Base-by-base conservation (phyloP, 306 rosid genomes). In the Biancaea sappan region DNA sequence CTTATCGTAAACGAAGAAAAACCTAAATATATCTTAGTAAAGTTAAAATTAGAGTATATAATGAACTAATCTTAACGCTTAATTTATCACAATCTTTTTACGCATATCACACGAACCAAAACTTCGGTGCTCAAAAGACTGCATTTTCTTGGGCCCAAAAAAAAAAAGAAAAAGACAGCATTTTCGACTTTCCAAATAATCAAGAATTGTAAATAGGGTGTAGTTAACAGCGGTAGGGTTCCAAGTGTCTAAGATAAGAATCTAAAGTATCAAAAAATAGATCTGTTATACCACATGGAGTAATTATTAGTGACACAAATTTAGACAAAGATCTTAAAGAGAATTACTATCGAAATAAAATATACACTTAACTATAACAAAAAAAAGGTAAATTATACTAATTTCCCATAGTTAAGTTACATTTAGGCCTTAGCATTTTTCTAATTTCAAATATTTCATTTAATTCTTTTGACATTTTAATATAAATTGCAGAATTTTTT, bases 201-300 rank as follows among this genome's bases (percentile, higher is more conserved):
- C 18, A 12, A 21, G 47, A 34, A 62, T 31, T n/a, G 3, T 52
- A 24, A 21, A n/a, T 28, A 11, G 18, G 19, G 38, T 12, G 6
- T 14, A 29, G 15, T 28, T 19, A 28, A 29, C 13, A 59, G 2
- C 31, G 18, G n/a, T 31, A 58, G 40, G 5, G 2, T 1, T 58
- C 16, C 0, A 11, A 18, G 66, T 4, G n/a, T 10, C 4, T 37
- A 13, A 61, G 2, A 21, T 56, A 13, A 8, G 18, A 56, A 25
- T 10, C 31, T n/a, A 61, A 29, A 59, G 57, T 28, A n/a, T 11
- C 3, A 13, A 56, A 6, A 15, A 65, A 35, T 12, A 34, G n/a
- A 26, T 6, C 32, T 14, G 46, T 60, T n/a, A 73, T 68, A 70
- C 64, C 65, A 32, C 64, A 69, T 70, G 56, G 70, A 34, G 44